Conservation (phyloP, 352 stramenopile genomes). For the Globisporangium solare region DNA sequence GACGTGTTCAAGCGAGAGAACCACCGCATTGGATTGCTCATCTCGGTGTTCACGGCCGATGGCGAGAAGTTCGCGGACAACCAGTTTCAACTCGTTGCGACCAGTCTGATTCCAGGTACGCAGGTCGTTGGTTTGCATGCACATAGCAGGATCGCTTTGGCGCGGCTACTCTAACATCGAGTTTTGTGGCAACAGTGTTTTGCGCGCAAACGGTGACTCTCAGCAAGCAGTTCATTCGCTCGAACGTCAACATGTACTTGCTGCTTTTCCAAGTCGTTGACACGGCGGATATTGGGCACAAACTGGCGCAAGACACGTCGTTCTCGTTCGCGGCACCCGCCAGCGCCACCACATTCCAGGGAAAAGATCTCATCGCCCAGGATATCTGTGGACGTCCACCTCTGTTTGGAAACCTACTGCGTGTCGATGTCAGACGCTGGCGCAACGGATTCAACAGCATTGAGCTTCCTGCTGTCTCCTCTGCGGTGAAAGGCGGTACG, state of each 20-base stretch:
- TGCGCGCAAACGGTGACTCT: conserved; percentile 58
- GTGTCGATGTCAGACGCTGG: conserved; percentile 38
- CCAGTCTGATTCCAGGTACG: conserved; percentile 55
- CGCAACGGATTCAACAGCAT: conserved; percentile 45
- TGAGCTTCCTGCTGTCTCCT: conserved; percentile 45
- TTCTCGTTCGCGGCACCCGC: conserved; percentile 36
- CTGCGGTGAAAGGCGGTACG: conserved; percentile 45
- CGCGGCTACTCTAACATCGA: conserved; percentile 2
- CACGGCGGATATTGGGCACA: conserved; percentile 39
- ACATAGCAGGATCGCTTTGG: too few species aligned
- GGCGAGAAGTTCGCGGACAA: conserved; percentile 50
- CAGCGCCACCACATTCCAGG: conserved; percentile 16
- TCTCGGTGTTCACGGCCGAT: conserved; percentile 48
- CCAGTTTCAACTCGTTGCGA: conserved; percentile 46
- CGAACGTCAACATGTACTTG: conserved; percentile 39
- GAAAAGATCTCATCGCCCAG: conserved; percentile 43
- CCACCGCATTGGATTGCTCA: conserved; percentile 41
- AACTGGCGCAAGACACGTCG: conserved; percentile 24
- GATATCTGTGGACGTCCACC: conserved; percentile 27
- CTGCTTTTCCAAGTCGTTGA: conserved; percentile 65
- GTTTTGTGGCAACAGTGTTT: conserved; percentile 25
- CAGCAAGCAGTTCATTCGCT: conserved; percentile 34
- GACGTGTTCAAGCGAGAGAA: conserved; percentile 56
- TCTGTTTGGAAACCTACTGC: conserved; percentile 63
- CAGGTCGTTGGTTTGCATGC: neutral